Conservation (phyloP, 2,329 filamentous ascomycete species). For the Penicillium sp. region DNA sequence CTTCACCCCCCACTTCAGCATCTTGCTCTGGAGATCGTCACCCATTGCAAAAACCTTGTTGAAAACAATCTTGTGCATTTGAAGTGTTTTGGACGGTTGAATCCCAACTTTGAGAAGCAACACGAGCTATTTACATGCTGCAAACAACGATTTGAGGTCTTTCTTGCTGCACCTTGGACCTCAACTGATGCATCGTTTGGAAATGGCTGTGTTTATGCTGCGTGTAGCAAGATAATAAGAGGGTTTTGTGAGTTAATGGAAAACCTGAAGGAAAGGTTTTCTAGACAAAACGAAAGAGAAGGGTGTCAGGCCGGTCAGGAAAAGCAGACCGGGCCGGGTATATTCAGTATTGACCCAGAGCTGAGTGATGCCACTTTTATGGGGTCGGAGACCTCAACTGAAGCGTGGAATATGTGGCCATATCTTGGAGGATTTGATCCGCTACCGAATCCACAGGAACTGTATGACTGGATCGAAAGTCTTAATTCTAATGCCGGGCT, state of each 20-base stretch:
- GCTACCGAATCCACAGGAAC: background rate
- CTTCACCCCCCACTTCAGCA: conserved; percentile 8
- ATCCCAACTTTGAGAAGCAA: conserved; percentile 6
- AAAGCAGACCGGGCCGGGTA: no score
- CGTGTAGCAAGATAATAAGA: conserved; percentile 8
- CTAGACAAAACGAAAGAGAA: background rate
- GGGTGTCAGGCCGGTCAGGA: background rate
- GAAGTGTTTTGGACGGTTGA: conserved; percentile 4
- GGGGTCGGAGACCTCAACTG: background rate
- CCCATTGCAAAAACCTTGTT: conserved; percentile 13
- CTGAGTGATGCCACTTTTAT: background rate
- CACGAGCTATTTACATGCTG: conserved; percentile 6
- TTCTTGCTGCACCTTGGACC: background rate
- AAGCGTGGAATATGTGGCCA: conserved; percentile 2
- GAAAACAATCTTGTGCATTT: conserved; percentile 16
- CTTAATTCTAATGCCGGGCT: no score
- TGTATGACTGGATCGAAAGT: background rate
- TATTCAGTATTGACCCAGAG: no score
- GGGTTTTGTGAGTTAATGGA: conserved; percentile 1
- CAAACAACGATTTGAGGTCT: conserved; percentile 1
- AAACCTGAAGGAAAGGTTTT: background rate
- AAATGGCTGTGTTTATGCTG: conserved; percentile 16
- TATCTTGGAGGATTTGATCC: background rate
- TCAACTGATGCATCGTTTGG: conserved; percentile 8
- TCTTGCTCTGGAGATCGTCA: conserved; percentile 10